Evolutionary conservation across 2,329 filamentous ascomycete species (phyloP).

Genomic region (Thelonectria rubi): DNA sequence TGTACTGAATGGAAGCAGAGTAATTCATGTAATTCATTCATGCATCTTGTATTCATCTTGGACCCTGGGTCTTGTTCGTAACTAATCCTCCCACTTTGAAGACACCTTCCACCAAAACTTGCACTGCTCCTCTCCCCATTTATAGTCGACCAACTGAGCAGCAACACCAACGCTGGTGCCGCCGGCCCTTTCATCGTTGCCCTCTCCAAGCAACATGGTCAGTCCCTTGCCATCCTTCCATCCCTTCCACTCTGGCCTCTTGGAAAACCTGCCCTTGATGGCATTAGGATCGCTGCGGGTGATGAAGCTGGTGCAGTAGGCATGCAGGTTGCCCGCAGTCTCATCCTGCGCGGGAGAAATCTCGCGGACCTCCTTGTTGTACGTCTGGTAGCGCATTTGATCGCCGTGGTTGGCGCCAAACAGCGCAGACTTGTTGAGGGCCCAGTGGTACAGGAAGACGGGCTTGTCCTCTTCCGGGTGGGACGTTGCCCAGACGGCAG

Average conservation of each 20-base stretch:
- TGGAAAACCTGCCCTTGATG: conserved; percentile 33
- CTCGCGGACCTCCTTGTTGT: conserved; percentile 48
- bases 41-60: too few species aligned
- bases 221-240: conserved; percentile 39
- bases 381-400: conserved; percentile 48
- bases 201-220: conserved; percentile 57
- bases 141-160: conserved; percentile 52
- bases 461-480: conserved; percentile 29
- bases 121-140: conserved; percentile 55
- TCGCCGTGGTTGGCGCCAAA: conserved; percentile 39
- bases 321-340: conserved; percentile 33
- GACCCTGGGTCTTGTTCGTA: too few species aligned
- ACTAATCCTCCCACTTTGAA: conserved; percentile 44
- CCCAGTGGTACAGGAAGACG: conserved; percentile 45
- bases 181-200: conserved; percentile 59
- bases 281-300: conserved; percentile 35
- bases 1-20: too few species aligned
- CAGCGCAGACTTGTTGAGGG: conserved; percentile 39
- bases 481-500: conserved; percentile 35
- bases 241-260: conserved; percentile 39
- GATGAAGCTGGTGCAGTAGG: conserved; percentile 38
- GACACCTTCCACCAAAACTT: conserved; percentile 55
- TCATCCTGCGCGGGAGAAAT: conserved; percentile 45
- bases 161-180: conserved; percentile 48
- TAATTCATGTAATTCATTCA: too few species aligned